phyloP scores from a whole-genome alignment of 164 flowering plant genomes.

The Sextonia rubra region DNA sequence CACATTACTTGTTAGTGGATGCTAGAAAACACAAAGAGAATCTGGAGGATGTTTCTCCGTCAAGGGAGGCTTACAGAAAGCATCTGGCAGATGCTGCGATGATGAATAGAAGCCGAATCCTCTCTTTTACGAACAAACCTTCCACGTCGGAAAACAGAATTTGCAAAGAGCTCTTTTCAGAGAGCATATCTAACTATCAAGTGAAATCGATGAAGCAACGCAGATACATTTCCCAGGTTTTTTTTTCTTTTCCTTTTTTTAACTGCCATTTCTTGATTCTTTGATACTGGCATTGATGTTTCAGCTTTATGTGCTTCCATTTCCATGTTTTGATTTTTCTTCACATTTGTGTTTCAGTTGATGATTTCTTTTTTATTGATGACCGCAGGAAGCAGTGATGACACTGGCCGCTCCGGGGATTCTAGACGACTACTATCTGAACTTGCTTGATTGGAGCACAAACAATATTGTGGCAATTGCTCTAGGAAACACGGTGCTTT shows the following conservation, averaged over 20 bases:
- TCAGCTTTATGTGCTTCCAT: neutral
- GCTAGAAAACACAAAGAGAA: constrained; percentile 42
- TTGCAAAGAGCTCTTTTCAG: constrained; percentile 19
- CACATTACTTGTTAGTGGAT: constrained; percentile 38
- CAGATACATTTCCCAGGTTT: constrained; percentile 50
- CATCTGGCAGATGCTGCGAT: constrained; percentile 34
- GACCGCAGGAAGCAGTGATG: constrained; percentile 49
- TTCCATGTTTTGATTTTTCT: neutral
- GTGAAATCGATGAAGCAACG: constrained; percentile 31
- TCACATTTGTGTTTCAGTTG: too few species aligned
- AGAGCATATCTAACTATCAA: constrained; percentile 8
- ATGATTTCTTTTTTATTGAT: neutral
- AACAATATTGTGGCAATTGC: constrained; percentile 43
- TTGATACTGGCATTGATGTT: neutral
- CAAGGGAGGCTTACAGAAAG: constrained; percentile 45
- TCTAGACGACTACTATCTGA: constrained; percentile 34
- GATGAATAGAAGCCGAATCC: constrained; percentile 44
- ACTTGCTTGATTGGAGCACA: constrained; percentile 47
- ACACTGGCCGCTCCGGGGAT: constrained; percentile 56
- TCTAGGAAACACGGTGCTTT: constrained; percentile 29
- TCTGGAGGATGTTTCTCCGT: constrained; percentile 29
- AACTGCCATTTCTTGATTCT: neutral
- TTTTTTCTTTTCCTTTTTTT: too few species aligned
- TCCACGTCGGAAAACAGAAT: constrained; percentile 27
- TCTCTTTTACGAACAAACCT: constrained; percentile 49